These are phyloP conservation scores for Breynia disticha DNA, from an alignment of 441 rosid genomes.

Conservation along the genomic window DNA sequence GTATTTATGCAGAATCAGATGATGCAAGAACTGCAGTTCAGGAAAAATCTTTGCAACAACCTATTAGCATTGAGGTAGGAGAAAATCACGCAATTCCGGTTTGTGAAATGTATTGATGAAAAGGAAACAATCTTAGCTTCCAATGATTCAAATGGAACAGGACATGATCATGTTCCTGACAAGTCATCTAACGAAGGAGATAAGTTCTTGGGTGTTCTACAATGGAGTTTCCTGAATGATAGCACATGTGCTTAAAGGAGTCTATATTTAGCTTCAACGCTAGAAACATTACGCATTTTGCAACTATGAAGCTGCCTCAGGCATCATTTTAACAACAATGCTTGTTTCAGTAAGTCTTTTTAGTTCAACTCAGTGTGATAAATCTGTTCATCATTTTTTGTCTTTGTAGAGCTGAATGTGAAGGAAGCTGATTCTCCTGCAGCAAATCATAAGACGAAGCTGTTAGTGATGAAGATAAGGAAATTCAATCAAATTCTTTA, in stretches of 20 bases:
- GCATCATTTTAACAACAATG: not conserved
- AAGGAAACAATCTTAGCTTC: conserved; percentile 19
- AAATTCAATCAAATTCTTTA: conserved; percentile 6
- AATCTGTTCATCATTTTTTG: too few species aligned
- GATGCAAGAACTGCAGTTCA: conserved; percentile 6
- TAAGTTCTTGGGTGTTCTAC: not conserved
- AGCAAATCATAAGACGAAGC: conserved; percentile 17
- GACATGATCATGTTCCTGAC: conserved; percentile 9
- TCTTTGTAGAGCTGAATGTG: conserved; percentile 20
- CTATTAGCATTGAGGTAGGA: conserved; percentile 9
- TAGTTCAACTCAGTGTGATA: too few species aligned
- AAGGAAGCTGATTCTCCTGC: conserved; percentile 16
- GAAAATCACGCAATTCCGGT: conserved; percentile 15
- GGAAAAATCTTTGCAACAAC: conserved; percentile 19
- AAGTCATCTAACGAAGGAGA: conserved; percentile 16
- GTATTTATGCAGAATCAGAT: conserved; percentile 23
- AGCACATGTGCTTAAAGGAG: not conserved
- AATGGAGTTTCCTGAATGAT: too few species aligned
- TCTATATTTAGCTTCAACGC: not conserved
- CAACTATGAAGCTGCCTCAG: not conserved
- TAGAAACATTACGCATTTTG: not conserved
- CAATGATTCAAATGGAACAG: conserved; percentile 11
- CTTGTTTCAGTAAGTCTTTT: not conserved
- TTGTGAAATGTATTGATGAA: conserved; percentile 14
- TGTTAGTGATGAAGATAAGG: conserved; percentile 2